Percentiles rank a stretch among this genome's conserved stretches.
These are phyloP conservation scores for Epithele typhae DNA, from an alignment of 768 basidiomycete species.

Conservation along the genomic window DNA sequence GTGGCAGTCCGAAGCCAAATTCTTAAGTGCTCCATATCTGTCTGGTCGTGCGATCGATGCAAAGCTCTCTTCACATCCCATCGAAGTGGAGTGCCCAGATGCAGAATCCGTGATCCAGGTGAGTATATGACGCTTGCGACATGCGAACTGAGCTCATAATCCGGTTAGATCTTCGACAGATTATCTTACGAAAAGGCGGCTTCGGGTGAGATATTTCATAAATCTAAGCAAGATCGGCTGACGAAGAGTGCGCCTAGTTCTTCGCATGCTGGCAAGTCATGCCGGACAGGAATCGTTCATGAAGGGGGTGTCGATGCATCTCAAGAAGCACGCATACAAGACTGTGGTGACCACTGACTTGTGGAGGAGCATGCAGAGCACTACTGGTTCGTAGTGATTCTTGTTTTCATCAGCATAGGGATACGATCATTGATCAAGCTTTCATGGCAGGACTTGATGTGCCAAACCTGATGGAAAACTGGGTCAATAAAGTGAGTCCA, in stretches of 20 bases:
- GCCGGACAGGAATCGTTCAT: conserved; percentile 89
- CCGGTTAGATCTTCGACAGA: conserved; percentile 75
- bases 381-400: conserved; percentile 44
- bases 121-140: conserved; percentile 1
- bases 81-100: conserved; percentile 91
- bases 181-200: conserved; percentile 86
- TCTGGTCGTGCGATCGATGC: conserved; percentile 81
- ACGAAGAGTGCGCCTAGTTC: conserved; percentile 41
- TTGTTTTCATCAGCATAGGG: neutral
- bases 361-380: conserved; percentile 78
- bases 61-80: conserved; percentile 85
- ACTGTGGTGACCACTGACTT: conserved; percentile 85
- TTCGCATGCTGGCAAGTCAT: conserved; percentile 87
- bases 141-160: no score
- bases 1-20: conserved; percentile 80
- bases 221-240: neutral
- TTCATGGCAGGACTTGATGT: conserved; percentile 46
- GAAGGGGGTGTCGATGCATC: conserved; percentile 84
- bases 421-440: no score
- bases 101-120: conserved; percentile 81
- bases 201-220: conserved; percentile 42
- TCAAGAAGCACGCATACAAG: conserved; percentile 81
- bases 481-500: conserved; percentile 68
- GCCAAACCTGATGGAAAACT: conserved; percentile 81
- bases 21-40: conserved; percentile 72